A percentile compares a stretch with the other conserved stretches of the same genome.
Evolutionary conservation across 139 green algal species (phyloP).

Genomic region (Chlorella sp.): DNA sequence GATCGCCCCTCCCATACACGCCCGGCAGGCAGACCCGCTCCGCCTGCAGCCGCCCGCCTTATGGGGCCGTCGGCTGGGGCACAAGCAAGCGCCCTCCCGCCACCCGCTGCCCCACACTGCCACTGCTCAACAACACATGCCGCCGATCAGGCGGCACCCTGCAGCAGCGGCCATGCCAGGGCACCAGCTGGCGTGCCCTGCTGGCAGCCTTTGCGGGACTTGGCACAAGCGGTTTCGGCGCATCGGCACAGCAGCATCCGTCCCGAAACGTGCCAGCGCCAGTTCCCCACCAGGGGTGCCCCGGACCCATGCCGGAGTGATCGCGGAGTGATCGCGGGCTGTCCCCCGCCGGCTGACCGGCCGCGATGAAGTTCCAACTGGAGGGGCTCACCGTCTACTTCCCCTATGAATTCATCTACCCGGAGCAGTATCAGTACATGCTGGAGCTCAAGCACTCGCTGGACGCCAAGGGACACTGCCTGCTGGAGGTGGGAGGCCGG

Average conservation of each 20-base stretch:
- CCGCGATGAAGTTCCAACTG: constrained; percentile 91
- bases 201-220: too few species aligned
- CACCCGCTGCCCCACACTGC: too few species aligned
- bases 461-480: constrained; percentile 95
- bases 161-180: neutral
- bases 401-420: constrained; percentile 97
- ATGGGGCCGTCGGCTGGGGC: too few species aligned
- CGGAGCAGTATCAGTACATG: constrained; percentile 99
- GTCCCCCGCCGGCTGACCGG: neutral
- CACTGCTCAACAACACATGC: too few species aligned
- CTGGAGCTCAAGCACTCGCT: constrained; percentile 96
- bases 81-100: too few species aligned
- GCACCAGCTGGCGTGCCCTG: too few species aligned
- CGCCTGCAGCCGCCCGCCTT: too few species aligned
- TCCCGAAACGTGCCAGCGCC: neutral
- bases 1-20: too few species aligned
- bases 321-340: neutral
- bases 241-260: neutral
- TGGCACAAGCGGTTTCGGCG: neutral
- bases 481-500: constrained; percentile 87
- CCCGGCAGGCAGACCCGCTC: neutral
- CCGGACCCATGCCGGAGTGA: neutral
- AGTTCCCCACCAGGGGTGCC: neutral
- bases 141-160: neutral
- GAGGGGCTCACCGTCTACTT: constrained; percentile 97